Evolutionary conservation across 345 rosid species (phyloP).

Genomic region (Populus pruinosa): DNA sequence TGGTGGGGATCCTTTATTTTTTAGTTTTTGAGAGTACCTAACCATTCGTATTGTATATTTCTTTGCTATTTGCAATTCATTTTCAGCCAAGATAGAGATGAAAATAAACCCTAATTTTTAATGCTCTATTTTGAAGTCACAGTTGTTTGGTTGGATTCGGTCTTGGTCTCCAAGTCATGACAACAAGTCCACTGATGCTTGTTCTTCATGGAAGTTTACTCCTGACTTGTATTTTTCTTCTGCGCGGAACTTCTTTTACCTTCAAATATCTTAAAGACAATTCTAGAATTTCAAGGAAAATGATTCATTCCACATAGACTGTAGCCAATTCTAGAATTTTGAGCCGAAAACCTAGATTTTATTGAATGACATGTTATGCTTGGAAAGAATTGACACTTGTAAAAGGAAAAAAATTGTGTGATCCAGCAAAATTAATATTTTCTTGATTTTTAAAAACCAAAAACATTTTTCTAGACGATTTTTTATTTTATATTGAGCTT

Average conservation of each 20-base stretch:
- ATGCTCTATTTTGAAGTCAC: not conserved
- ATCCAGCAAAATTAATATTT: no score
- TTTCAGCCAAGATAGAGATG: not conserved
- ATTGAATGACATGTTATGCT: no score
- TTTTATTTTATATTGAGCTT: no score
- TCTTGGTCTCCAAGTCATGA: not conserved
- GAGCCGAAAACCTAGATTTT: not conserved
- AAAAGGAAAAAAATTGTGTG: no score
- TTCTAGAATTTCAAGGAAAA: not conserved
- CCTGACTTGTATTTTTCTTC: not conserved
- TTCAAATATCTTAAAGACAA: not conserved
- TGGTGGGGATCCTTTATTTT: conserved; percentile 12
- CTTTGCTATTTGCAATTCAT: not conserved
- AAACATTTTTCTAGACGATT: no score
- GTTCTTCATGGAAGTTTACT: not conserved
- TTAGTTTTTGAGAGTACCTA: not conserved
- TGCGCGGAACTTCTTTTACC: not conserved
- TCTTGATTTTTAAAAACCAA: no score
- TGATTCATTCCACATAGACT: not conserved
- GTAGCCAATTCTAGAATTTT: not conserved
- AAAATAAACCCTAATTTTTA: not conserved
- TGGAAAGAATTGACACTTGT: no score
- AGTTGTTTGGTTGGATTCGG: not conserved
- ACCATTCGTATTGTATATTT: not conserved
- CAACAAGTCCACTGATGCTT: not conserved